A percentile compares a stretch with the other conserved stretches of the same genome.
Conservation (phyloP, 257 asterid species). For the Agastache rugosa region DNA sequence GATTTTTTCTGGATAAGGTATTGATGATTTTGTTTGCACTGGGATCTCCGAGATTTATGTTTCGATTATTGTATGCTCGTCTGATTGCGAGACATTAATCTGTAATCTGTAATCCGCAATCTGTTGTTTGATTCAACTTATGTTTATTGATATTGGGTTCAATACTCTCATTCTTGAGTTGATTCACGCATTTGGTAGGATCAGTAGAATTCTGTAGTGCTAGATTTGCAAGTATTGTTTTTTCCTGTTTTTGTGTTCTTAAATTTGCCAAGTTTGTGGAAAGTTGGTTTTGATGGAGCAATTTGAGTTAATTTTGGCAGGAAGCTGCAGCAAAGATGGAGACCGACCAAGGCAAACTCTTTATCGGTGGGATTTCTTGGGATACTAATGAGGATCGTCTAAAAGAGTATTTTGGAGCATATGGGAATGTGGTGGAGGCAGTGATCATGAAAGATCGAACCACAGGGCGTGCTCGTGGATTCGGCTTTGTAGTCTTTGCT, state of each 20-base stretch:
- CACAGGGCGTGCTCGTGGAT: constrained; percentile 95
- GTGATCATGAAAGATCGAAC: constrained; percentile 93
- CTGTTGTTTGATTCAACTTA: constrained; percentile 15
- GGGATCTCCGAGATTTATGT: constrained; percentile 53
- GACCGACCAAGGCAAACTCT: constrained; percentile 73
- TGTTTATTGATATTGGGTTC: constrained; percentile 27
- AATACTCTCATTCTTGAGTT: constrained; percentile 22
- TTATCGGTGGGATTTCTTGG: constrained; percentile 96
- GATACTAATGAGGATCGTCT: constrained; percentile 90
- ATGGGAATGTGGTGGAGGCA: constrained; percentile 86
- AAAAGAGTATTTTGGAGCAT: constrained; percentile 71
- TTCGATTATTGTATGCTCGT: constrained; percentile 27
- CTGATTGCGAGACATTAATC: constrained; percentile 31
- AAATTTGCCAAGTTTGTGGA: not conserved
- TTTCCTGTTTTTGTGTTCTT: not conserved
- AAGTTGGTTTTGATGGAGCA: constrained; percentile 22
- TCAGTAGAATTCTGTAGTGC: constrained; percentile 22
- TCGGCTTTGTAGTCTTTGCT: constrained; percentile 80
- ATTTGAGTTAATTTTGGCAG: constrained; percentile 10
- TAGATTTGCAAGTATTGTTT: constrained; percentile 14
- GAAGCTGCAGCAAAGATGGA: constrained; percentile 55
- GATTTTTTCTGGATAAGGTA: constrained; percentile 73
- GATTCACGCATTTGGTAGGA: constrained; percentile 40
- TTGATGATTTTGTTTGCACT: constrained; percentile 25
- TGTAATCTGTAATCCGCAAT: constrained; percentile 8